These are phyloP conservation scores for Dipteronia dyeriana DNA, from an alignment of 345 rosid species.

Conservation along the genomic window DNA sequence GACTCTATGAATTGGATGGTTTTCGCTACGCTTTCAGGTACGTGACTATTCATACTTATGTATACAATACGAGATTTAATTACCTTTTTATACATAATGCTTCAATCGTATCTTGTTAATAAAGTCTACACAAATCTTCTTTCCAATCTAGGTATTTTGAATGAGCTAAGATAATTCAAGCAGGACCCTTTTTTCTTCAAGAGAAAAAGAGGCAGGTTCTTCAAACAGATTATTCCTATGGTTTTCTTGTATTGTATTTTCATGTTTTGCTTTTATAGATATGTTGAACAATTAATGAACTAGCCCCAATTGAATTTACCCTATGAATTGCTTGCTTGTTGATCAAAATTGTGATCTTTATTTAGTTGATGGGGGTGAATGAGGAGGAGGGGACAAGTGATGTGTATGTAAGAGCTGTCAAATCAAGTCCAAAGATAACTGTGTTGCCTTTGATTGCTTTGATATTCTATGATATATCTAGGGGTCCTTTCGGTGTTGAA, in stretches of 20 bases:
- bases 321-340: neutral
- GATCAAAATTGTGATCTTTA: conserved; percentile 11
- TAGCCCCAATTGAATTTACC: neutral
- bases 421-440: conserved; percentile 64
- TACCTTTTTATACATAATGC: too few species aligned
- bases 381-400: conserved; percentile 61
- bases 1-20: too few species aligned
- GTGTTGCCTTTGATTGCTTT: conserved; percentile 77
- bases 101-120: too few species aligned
- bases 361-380: conserved; percentile 70
- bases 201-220: neutral
- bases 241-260: neutral
- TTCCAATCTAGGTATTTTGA: too few species aligned
- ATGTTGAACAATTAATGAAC: neutral
- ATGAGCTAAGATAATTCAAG: too few species aligned
- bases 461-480: conserved; percentile 92
- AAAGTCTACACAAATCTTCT: too few species aligned
- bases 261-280: neutral
- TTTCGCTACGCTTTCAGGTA: too few species aligned
- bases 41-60: too few species aligned
- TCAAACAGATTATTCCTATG: neutral
- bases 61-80: too few species aligned
- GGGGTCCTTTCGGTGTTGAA: conserved; percentile 96
- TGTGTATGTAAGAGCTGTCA: conserved; percentile 25
- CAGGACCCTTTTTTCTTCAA: too few species aligned